Evolutionary conservation across 2,329 filamentous ascomycete genomes (phyloP), one percentile per base, ranked within the genome.

Genomic region (Pezicula radicicola): DNA sequence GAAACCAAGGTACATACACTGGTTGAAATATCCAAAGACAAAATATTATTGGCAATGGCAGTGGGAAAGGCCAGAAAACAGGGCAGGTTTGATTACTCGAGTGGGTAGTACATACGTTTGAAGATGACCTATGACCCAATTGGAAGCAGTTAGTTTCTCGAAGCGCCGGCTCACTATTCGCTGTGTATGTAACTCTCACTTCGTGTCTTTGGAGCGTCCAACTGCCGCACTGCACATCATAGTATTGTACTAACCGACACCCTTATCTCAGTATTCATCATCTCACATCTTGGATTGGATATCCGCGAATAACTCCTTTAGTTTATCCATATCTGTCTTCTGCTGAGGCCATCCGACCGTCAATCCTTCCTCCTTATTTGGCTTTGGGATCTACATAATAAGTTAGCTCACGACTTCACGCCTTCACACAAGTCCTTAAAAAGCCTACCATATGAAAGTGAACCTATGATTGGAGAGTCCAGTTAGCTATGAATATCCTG

Each of bases 391-490:
- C 88, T 91, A 60, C 28, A 40, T 16, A 49, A 52, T 52, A 10
- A 49, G 48, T 50, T 27, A 37, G n/a, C 13, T 13, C 21, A 15
- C 25, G 8, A 18, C 42, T 21, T 39, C 46, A 10, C 36, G 36
- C 47, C 35, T 39, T 33, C 9, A 16, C 15, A 40, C 15, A 16
- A 15, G 25, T 6, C 25, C 15, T 21, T 8, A 35, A 45, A 21
- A 6, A 4, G 46, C 77, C 59, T 80, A 91, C 88, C 84, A 97
- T 87, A 68, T 99, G 94, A 72, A 99, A 93, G 70, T 97, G 92
- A 60, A 95, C 88, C 87, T 91, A 58, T 33, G 30, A 10, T 33
- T 4, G 43, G 44, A 49, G 15, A 33, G 35, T 27, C 25, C 57
- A 59, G 54, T 47, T 47, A 51, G 48, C 28, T 16, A 27, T 12